These are phyloP conservation scores for Schwanniomyces pseudopolymorphus DNA, from an alignment of 805 yeast genomes.

Conservation along the genomic window DNA sequence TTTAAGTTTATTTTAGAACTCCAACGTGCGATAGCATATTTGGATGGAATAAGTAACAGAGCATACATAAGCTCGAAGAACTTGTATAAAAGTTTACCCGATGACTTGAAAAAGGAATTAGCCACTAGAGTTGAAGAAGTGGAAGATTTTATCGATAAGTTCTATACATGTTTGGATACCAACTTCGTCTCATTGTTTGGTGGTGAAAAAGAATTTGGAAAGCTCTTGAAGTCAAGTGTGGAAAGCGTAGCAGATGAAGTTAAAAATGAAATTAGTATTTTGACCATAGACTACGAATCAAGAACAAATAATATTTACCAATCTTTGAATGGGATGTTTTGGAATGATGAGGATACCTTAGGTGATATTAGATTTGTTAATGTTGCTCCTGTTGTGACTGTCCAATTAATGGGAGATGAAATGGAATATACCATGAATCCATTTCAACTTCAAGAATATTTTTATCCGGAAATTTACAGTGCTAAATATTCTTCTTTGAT, in stretches of 20 bases:
- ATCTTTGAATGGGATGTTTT: constrained; percentile 35
- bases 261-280: constrained; percentile 20
- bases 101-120: constrained; percentile 14
- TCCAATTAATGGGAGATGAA: constrained; percentile 29
- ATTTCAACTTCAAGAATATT: constrained; percentile 25
- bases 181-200: constrained; percentile 4
- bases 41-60: constrained; percentile 15
- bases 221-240: constrained; percentile 25
- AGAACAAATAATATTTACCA: constrained; percentile 26
- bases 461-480: constrained; percentile 37
- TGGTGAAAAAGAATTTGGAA: constrained; percentile 11
- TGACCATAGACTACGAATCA: constrained; percentile 34
- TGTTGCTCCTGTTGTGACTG: constrained; percentile 31
- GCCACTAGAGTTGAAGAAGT: constrained; percentile 14
- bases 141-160: constrained; percentile 15
- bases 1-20: constrained; percentile 18
- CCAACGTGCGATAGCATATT: constrained; percentile 23
- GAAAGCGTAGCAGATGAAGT: constrained; percentile 26
- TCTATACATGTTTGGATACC: constrained; percentile 3
- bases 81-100: constrained; percentile 16
- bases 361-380: constrained; percentile 27
- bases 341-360: constrained; percentile 30
- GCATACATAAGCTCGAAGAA: constrained; percentile 21
- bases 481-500: constrained; percentile 18
- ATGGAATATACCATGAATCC: constrained; percentile 15